Percentiles rank a stretch among this genome's conserved stretches.
Evolutionary conservation across 176 grass and related monocot species (phyloP).

Genomic region (Eleusine indica): DNA sequence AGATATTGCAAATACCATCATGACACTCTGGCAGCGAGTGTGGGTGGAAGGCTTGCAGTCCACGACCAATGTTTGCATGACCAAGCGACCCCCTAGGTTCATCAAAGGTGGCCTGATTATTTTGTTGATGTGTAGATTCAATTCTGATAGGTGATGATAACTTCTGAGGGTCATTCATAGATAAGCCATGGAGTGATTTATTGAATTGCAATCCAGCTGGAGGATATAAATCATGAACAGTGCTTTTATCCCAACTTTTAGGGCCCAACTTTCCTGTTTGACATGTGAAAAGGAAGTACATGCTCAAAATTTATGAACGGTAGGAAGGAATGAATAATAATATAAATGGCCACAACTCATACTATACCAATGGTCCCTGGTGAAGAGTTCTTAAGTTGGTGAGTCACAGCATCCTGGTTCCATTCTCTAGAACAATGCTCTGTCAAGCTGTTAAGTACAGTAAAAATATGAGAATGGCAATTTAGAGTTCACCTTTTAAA

Average conservation of each 20-base stretch:
- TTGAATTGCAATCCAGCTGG: conserved; percentile 38
- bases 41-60: conserved; percentile 55
- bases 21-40: conserved; percentile 63
- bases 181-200: conserved; percentile 38
- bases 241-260: conserved; percentile 38
- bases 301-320: background rate
- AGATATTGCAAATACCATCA: conserved; percentile 42
- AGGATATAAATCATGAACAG: conserved; percentile 44
- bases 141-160: conserved; percentile 63
- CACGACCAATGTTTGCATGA: conserved; percentile 53
- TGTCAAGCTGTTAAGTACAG: conserved; percentile 44
- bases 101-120: conserved; percentile 35
- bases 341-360: background rate
- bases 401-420: conserved; percentile 31
- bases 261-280: conserved; percentile 42
- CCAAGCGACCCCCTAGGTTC: conserved; percentile 51
- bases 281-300: conserved; percentile 15
- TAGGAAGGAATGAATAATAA: background rate
- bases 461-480: background rate
- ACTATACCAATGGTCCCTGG: conserved; percentile 42
- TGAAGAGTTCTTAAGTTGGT: conserved; percentile 47
- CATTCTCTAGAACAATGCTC: conserved; percentile 39
- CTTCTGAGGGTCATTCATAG: conserved; percentile 40
- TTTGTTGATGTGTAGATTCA: conserved; percentile 43
- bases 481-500: conserved; percentile 4